Base-by-base conservation (phyloP, 208 protist species). In the Crithidia sp. region DNA sequence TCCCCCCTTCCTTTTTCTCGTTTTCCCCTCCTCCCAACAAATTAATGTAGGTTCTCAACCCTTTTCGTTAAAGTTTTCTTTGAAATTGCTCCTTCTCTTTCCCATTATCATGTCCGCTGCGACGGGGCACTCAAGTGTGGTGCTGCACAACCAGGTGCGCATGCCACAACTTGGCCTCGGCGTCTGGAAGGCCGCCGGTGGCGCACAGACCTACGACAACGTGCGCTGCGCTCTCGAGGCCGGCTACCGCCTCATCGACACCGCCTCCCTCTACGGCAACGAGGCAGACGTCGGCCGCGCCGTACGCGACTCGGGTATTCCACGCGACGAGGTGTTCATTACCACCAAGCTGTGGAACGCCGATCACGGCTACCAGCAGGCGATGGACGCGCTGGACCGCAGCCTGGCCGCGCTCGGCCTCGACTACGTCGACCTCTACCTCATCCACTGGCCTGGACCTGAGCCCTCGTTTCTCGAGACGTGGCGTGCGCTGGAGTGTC, bases 371-470 rank as follows among this genome's bases (percentile, higher is more conserved):
- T 90, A 81, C 68, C 81, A 90, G 47, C 84, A 92, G 41, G 60
- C 86, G 6, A 85, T 99, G 40, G 67, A 73, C 13, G 77, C 81
- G 13, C 89, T 88, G 60, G 88, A 94, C 52, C 43, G 81, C n/a
- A 97, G 94, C 45, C 75, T 95, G 14, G 59, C 76, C 41, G 79
- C 90, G 14, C 85, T 99, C 4, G 78, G 77, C 3, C n/a, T 99
- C 5, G 81, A 98, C 10, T 98, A 99, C 75, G 57, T 99, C 7
- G 98, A 99, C 76, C 78, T 98, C 19, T 99, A 98, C 71, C 81
- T 99, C 9, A 97, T 99, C 55, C 98, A 99, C 81, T 99, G 94
- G 91, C 98, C 98, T 8, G 83, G 86, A n/a, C 74, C 88, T 6
- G 76, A 81, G 55, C 43, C 76, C 40, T 79, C 66, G 12, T 81